These are phyloP conservation scores for Kwoniella dejecticola DNA, from an alignment of 768 basidiomycete genomes.

Conservation along the genomic window DNA sequence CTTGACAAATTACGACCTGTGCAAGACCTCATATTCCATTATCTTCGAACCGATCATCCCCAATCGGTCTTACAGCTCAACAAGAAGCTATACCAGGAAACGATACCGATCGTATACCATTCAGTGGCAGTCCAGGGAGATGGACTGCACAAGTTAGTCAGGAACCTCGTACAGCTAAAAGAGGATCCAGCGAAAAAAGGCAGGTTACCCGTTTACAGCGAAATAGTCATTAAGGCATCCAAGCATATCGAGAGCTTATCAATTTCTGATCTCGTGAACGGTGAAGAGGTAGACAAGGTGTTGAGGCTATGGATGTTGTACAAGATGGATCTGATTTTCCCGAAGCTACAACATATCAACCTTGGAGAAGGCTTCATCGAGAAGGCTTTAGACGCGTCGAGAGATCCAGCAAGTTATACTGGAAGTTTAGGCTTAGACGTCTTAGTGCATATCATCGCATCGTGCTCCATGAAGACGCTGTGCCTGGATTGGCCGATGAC, in stretches of 20 bases:
- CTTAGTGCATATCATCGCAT: background rate
- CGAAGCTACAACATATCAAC: background rate
- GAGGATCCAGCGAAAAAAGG: background rate
- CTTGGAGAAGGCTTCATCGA: background rate
- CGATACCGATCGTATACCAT: background rate
- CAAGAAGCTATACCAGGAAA: background rate
- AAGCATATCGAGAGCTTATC: background rate
- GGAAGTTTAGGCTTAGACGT: background rate
- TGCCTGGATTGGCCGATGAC: background rate
- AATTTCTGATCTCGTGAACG: background rate
- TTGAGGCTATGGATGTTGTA: background rate
- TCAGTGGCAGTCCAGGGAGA: background rate
- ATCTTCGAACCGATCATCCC: background rate
- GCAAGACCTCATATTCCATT: background rate
- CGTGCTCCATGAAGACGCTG: background rate
- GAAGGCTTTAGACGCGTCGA: background rate
- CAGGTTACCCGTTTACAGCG: background rate
- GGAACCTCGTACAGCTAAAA: background rate
- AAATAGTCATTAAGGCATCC: background rate
- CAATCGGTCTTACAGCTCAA: background rate
- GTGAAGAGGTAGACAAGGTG: background rate
- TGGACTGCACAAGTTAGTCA: background rate
- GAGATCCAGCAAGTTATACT: background rate
- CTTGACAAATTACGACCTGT: background rate
- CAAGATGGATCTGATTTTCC: background rate